Conservation (phyloP, 768 basidiomycete genomes). For the Melanogaster broomeanus region DNA sequence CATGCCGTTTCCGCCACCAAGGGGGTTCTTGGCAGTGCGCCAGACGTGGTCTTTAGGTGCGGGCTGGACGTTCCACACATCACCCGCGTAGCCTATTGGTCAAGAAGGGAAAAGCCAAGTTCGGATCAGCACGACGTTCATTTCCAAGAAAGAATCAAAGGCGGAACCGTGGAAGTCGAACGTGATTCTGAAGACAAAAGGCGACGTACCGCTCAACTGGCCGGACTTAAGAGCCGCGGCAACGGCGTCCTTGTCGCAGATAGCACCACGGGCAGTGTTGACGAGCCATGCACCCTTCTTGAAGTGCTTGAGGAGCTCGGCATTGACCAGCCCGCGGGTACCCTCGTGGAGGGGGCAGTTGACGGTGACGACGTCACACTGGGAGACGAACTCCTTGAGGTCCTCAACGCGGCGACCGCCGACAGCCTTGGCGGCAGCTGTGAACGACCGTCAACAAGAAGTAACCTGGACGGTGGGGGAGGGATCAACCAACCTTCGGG, state of each 20-base stretch:
- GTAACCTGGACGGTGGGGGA: neutral
- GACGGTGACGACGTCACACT: constrained; percentile 84
- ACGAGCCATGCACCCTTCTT: constrained; percentile 93
- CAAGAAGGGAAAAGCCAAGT: neutral
- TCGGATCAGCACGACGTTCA: neutral
- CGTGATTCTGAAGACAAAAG: neutral
- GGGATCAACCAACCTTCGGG: constrained; percentile 47
- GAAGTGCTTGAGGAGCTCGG: constrained; percentile 81
- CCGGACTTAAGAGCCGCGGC: constrained; percentile 75
- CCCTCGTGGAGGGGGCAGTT: constrained; percentile 89
- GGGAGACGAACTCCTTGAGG: constrained; percentile 58
- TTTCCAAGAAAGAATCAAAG: neutral
- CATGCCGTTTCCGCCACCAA: constrained; percentile 88
- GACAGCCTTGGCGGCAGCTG: constrained; percentile 66
- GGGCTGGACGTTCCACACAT: constrained; percentile 89
- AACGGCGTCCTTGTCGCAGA: constrained; percentile 83
- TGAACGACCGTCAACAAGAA: neutral
- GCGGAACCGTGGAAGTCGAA: neutral
- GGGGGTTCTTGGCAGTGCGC: constrained; percentile 79
- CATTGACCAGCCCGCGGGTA: constrained; percentile 77
- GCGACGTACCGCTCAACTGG: constrained; percentile 56
- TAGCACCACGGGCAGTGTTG: constrained; percentile 92
- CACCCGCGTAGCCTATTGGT: constrained; percentile 40
- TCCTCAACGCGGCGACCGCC: constrained; percentile 75
- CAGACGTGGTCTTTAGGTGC: constrained; percentile 85